A percentile compares a stretch with the other conserved stretches of the same genome.
Evolutionary conservation across 2,329 filamentous ascomycete genomes (phyloP).

Genomic region (Cylindrodendrum hubeiense): DNA sequence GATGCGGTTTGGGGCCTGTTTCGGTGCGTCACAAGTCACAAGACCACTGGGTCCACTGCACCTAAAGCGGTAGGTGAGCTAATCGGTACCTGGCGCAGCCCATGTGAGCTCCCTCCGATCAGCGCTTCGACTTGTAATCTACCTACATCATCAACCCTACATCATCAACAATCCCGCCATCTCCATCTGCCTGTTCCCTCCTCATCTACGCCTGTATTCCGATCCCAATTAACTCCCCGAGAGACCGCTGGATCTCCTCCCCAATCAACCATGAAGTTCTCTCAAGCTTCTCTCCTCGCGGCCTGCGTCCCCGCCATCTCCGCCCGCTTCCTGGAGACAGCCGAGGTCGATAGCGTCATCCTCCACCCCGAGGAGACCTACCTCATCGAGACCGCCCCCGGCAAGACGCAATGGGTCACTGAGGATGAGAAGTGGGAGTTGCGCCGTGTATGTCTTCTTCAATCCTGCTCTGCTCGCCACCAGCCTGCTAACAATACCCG

Average conservation of each 20-base stretch:
- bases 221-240: neutral
- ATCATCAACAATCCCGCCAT: neutral
- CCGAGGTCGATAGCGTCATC: slow-evolving; percentile 64
- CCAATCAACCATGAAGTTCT: slow-evolving; percentile 61
- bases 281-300: slow-evolving; percentile 65
- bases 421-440: slow-evolving; percentile 97
- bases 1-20: neutral
- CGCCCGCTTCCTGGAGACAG: slow-evolving; percentile 68
- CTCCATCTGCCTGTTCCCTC: neutral
- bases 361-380: slow-evolving; percentile 62
- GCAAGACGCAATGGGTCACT: slow-evolving; percentile 86
- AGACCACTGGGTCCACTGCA: slow-evolving; percentile 1
- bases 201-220: neutral
- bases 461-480: too few species aligned
- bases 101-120: slow-evolving; percentile 13
- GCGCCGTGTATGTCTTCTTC: slow-evolving; percentile 72
- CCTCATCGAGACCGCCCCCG: slow-evolving; percentile 87
- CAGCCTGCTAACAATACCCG: slow-evolving; percentile 17
- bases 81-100: slow-evolving; percentile 16
- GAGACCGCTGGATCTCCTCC: neutral
- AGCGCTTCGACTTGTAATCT: neutral
- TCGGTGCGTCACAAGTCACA: slow-evolving; percentile 22
- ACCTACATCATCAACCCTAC: slow-evolving; percentile 2
- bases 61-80: slow-evolving; percentile 18
- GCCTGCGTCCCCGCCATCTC: slow-evolving; percentile 66